Evolutionary conservation across 2,329 filamentous ascomycete species (phyloP).

Genomic region (Onygena corvina): DNA sequence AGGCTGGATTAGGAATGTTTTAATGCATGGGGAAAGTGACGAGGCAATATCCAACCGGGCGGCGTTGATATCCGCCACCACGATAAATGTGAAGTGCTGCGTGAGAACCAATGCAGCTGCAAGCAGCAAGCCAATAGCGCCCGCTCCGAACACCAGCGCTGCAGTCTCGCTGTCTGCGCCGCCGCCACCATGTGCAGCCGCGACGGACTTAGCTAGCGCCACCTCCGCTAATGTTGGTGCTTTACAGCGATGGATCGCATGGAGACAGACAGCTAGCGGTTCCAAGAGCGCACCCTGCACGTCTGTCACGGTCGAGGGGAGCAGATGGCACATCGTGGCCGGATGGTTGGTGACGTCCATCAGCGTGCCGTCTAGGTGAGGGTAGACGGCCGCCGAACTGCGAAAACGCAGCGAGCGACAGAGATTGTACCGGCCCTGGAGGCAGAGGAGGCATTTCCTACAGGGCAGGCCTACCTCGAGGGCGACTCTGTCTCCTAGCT

Average conservation of each 20-base stretch:
- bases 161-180: conserved; percentile 30
- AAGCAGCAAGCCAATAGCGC: conserved; percentile 48
- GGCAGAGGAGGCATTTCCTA: conserved; percentile 46
- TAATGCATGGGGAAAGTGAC: conserved; percentile 28
- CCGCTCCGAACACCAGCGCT: conserved; percentile 49
- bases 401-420: conserved; percentile 48
- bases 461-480: conserved; percentile 85
- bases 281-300: conserved; percentile 49
- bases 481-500: conserved; percentile 72
- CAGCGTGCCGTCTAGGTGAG: conserved; percentile 52
- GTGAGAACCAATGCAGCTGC: conserved; percentile 46
- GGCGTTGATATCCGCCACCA: conserved; percentile 50
- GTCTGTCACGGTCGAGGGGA: conserved; percentile 42
- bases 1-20: conserved; percentile 13
- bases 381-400: conserved; percentile 48
- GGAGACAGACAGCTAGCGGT: conserved; percentile 49
- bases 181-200: background rate
- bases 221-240: conserved; percentile 31
- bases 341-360: conserved; percentile 52
- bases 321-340: conserved; percentile 46
- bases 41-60: conserved; percentile 45
- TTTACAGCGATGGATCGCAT: conserved; percentile 45
- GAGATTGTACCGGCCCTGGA: conserved; percentile 48
- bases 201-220: conserved; percentile 31
- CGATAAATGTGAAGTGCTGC: conserved; percentile 42